phyloP scores from a whole-genome alignment of 768 basidiomycete species.

The Agaricus sinodeliciosus region DNA sequence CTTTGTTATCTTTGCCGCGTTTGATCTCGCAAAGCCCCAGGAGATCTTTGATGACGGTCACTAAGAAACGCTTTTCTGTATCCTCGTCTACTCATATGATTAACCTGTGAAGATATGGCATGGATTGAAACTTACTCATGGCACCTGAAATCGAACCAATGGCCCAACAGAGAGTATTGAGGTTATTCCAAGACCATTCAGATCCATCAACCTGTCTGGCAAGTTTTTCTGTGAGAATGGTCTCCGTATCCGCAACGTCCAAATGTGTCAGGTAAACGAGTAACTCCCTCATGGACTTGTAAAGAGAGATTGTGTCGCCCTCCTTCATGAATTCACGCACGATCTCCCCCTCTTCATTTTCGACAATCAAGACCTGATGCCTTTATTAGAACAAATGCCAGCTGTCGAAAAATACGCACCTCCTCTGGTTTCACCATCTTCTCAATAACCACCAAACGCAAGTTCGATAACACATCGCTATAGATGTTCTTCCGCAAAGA shows the following conservation, averaged over 20 bases:
- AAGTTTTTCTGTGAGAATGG: conserved; percentile 94
- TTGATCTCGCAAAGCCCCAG: conserved; percentile 98
- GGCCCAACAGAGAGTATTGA: conserved; percentile 99
- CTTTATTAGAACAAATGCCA: neutral
- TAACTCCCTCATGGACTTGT: conserved; percentile 98
- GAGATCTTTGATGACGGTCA: conserved; percentile 97
- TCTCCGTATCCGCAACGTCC: conserved; percentile 94
- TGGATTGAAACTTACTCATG: conserved; percentile 71
- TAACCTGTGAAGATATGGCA: neutral
- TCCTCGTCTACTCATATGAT: conserved; percentile 70
- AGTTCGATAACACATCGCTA: conserved; percentile 88
- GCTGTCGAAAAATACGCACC: conserved; percentile 37
- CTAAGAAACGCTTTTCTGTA: conserved; percentile 97
- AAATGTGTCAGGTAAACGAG: conserved; percentile 97
- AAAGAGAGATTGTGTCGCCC: conserved; percentile 94
- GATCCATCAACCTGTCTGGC: conserved; percentile 95
- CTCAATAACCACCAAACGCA: conserved; percentile 94
- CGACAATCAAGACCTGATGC: conserved; percentile 87
- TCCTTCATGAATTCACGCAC: conserved; percentile 99
- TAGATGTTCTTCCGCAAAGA: conserved; percentile 91
- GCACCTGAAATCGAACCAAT: conserved; percentile 99
- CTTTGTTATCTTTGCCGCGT: conserved; percentile 99
- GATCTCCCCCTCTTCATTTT: conserved; percentile 99
- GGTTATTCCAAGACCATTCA: conserved; percentile 99
- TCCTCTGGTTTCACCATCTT: conserved; percentile 99